phyloP scores from a whole-genome alignment of 768 basidiomycete genomes.

The Dioszegia hungarica region DNA sequence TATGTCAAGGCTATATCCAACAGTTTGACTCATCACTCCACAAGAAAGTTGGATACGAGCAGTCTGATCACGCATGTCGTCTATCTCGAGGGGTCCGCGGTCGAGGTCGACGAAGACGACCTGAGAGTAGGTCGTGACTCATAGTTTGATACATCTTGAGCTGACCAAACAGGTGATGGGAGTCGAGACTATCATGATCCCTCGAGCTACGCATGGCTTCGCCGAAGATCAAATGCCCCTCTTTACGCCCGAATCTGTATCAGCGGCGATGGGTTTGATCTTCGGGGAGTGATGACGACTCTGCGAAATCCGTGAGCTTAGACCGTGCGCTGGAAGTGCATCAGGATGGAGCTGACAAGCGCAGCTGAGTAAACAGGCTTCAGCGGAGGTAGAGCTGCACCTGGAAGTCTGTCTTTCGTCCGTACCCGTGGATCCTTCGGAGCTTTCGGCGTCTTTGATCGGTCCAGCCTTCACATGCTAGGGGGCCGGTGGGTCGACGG shows the following conservation, averaged over 20 bases:
- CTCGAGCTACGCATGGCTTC: slow-evolving; percentile 11
- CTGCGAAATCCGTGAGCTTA: neutral
- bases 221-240: slow-evolving; percentile 17
- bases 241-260: slow-evolving; percentile 34
- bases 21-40: slow-evolving; percentile 58
- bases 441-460: no score
- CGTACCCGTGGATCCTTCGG: no score
- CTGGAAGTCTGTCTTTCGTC: no score
- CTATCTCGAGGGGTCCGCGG: slow-evolving; percentile 62
- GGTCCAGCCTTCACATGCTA: no score
- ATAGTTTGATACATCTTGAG: neutral
- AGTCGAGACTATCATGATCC: slow-evolving; percentile 29
- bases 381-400: no score
- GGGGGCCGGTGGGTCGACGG: no score
- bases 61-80: slow-evolving; percentile 61
- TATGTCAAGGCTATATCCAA: slow-evolving; percentile 74
- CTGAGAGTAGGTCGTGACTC: slow-evolving; percentile 56
- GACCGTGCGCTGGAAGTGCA: no score
- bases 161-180: slow-evolving; percentile 23
- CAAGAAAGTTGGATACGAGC: slow-evolving; percentile 55
- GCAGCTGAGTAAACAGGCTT: no score
- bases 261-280: slow-evolving; percentile 31
- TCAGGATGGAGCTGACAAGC: no score
- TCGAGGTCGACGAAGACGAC: slow-evolving; percentile 60
- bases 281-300: neutral